Base-by-base conservation (phyloP, 768 basidiomycete species). In the Lepiota brunneoincarnata region DNA sequence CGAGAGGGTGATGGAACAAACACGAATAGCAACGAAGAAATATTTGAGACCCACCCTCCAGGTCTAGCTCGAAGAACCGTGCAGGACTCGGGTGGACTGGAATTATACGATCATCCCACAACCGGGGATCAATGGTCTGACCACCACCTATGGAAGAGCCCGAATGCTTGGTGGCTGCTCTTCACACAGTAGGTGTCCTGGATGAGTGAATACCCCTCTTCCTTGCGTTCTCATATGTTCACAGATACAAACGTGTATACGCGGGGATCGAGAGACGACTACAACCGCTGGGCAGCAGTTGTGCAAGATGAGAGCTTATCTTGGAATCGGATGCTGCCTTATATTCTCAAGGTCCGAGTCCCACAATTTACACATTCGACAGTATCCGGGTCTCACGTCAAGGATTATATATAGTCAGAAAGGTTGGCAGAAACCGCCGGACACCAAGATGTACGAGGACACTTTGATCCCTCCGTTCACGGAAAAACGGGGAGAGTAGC, bases 91-190 rank as follows among this genome's bases (percentile, higher is more conserved):
- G 18, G 20, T 51, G n/a, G 63, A 64, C 40, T 64, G 64, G 64
- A 66, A 66, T 45, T 63, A 54, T 34, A 64, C 64, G 3, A 60
- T 58, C 4, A 37, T 55, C 2, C 66, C 67, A 7, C 67, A 67
- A 51, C 18, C 40, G 3, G 57, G 49, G n/a, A 42, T 70, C 5
- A 61, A 63, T 46, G 59, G 59, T 26, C 47, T 63, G 31, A 51
- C 56, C 2, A 54, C 68, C 4, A 11, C 41, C 14, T 69, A 64
- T 42, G 55, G 62, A 6, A 58, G 70, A 24, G 72, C 68, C 1
- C 61, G 59, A 45, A 53, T 72, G 26, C 61, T 73, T 0, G 72
- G 72, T 1, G 70, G 69, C 15, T 61, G 60, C n/a, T 66, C 63
- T 18, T 64, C 65, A n/a, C 63, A 66, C 37, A 70, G 70, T 69